These are phyloP conservation scores for Gossypium aridum DNA, from an alignment of 441 rosid species.

Conservation along the genomic window DNA sequence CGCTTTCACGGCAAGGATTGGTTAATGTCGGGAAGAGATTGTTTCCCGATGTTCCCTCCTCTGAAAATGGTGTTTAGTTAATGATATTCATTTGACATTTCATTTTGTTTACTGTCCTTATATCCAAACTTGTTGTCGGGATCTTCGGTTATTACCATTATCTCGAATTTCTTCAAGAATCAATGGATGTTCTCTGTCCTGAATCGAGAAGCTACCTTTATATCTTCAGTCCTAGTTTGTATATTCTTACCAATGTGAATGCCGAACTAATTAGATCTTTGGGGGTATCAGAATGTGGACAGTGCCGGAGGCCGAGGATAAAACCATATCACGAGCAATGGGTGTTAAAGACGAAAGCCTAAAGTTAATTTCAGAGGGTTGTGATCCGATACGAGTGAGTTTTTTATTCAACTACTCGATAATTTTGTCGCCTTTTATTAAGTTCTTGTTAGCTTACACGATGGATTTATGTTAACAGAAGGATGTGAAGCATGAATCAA, in stretches of 20 bases:
- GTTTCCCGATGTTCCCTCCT: background rate
- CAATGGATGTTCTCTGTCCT: background rate
- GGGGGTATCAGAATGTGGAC: slow-evolving; percentile 67
- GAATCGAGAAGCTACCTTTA: background rate
- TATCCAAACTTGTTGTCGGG: background rate
- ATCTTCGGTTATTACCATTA: background rate
- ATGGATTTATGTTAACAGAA: slow-evolving; percentile 25
- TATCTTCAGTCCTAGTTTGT: background rate
- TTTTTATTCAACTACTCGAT: slow-evolving; percentile 5
- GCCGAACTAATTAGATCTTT: slow-evolving; percentile 12
- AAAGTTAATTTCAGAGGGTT: slow-evolving; percentile 57
- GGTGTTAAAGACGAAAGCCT: slow-evolving; percentile 39
- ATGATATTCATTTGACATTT: background rate
- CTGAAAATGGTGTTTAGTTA: background rate
- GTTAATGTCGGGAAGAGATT: background rate
- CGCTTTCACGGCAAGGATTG: background rate
- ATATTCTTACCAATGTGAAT: background rate
- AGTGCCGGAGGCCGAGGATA: slow-evolving; percentile 73
- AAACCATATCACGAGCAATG: slow-evolving; percentile 33
- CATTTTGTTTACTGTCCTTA: background rate
- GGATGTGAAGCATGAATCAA: slow-evolving; percentile 47
- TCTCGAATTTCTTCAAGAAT: background rate
- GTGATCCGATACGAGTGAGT: slow-evolving; percentile 63
- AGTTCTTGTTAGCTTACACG: slow-evolving; percentile 6
- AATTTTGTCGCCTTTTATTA: background rate